Base-by-base conservation (phyloP, 2,329 filamentous ascomycete species). In the Tolypocladium paradoxum region DNA sequence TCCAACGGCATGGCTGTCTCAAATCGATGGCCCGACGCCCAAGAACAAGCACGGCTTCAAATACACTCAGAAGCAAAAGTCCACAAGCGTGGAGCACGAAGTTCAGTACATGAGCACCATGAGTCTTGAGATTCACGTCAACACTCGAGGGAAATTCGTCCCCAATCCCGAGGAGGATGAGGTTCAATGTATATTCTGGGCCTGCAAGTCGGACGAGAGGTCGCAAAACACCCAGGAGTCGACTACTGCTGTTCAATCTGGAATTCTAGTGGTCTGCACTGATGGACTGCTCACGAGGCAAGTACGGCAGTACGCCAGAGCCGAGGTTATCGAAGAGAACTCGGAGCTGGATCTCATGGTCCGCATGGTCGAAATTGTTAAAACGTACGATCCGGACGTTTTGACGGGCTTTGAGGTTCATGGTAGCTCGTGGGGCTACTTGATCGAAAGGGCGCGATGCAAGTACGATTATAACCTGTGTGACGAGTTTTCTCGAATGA, bases 71-170 rank as follows among this genome's bases (percentile, higher is more conserved):
- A 88, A 84, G 63, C 77, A 79, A 56, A 82, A 83, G 59, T 84
- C 84, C 1, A 87, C 85, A 0, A 90, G 84, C 59, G 83, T 95
- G 20, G 82, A 89, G 62, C 88, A 92, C 59, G 89, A 95, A 66
- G 84, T 83, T 3, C 88, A 93, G 60, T 95, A 96, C 66, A 97
- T 99, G 93, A 96, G 88, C 60, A 90, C 87, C 20, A 91, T 99
- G 88, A 95, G 90, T 59, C 70, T 99, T 7, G 93, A 99, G 65
- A 73, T 97, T 5, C 92, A 99, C 65, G 85, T 95, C 56, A 96
- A 95, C 61, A 93, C 87, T 4, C 80, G 92, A 53, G 89, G 83
- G 7, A 83, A 82, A 49, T 76, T 96, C 9, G 80, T 90, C 2
- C 90, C 93, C 1, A 90, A 99, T 63, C 93, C 93, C 0, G 89